phyloP scores from a whole-genome alignment of 495 filamentous ascomycete genomes.

The Lichina pygmaea region DNA sequence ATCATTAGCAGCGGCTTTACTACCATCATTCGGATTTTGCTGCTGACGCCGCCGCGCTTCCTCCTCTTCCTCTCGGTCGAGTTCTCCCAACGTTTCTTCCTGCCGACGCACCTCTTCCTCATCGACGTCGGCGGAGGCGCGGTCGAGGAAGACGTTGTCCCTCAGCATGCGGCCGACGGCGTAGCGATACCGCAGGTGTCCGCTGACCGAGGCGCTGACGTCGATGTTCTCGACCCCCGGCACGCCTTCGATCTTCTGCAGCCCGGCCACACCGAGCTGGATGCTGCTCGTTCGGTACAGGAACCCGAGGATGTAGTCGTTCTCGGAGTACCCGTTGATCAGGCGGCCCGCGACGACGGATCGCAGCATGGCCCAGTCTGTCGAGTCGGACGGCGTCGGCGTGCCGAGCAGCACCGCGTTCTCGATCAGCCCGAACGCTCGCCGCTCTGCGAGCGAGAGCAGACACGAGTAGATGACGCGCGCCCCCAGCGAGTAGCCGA shows the following conservation, averaged over 20 bases:
- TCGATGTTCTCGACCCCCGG: slow-evolving; percentile 51
- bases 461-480: slow-evolving; percentile 70
- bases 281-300: slow-evolving; percentile 52
- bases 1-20: too few species aligned
- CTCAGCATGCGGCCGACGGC: slow-evolving; percentile 40
- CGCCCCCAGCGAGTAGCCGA: slow-evolving; percentile 82
- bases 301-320: slow-evolving; percentile 54
- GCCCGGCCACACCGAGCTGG: slow-evolving; percentile 49
- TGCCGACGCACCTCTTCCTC: slow-evolving; percentile 16
- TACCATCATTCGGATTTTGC: slow-evolving; percentile 3
- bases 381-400: slow-evolving; percentile 38
- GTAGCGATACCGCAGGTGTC: slow-evolving; percentile 45
- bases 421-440: slow-evolving; percentile 69
- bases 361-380: slow-evolving; percentile 40
- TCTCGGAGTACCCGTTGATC: slow-evolving; percentile 51
- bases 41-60: slow-evolving; percentile 5
- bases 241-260: slow-evolving; percentile 36
- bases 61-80: slow-evolving; percentile 17
- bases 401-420: slow-evolving; percentile 62
- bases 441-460: slow-evolving; percentile 41
- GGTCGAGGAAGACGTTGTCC: slow-evolving; percentile 35
- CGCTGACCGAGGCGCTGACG: slow-evolving; percentile 41
- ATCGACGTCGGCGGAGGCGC: slow-evolving; percentile 24
- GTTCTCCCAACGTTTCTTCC: slow-evolving; percentile 12
- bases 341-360: slow-evolving; percentile 46